Evolutionary conservation across 2,329 filamentous ascomycete genomes (phyloP).

Genomic region (Epichloe coenophiala): DNA sequence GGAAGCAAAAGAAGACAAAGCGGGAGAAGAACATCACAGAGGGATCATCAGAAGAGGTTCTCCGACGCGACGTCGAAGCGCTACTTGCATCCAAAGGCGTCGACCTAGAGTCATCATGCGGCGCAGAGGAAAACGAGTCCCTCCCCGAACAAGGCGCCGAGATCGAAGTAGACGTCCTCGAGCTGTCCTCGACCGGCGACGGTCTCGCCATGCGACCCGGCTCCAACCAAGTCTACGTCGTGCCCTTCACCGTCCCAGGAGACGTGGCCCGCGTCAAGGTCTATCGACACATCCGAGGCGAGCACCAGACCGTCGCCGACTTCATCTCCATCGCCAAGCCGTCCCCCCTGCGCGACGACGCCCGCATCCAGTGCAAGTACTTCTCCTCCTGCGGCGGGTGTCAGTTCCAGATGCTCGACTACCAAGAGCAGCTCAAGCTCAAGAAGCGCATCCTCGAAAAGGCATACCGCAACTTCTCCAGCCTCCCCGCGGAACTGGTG

Average conservation of each 20-base stretch:
- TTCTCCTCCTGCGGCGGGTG: conserved; percentile 82
- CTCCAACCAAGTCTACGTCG: conserved; percentile 58
- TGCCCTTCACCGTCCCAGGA: conserved; percentile 80
- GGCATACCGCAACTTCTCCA: conserved; percentile 83
- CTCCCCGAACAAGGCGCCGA: conserved; percentile 59
- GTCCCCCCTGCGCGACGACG: conserved; percentile 64
- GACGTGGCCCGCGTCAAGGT: conserved; percentile 70
- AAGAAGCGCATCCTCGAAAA: conserved; percentile 83
- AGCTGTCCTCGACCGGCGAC: conserved; percentile 84
- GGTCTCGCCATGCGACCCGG: conserved; percentile 63
- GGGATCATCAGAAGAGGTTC: conserved; percentile 53
- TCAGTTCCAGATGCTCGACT: conserved; percentile 95
- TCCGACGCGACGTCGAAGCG: conserved; percentile 47
- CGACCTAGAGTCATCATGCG: not conserved
- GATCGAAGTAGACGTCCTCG: conserved; percentile 66
- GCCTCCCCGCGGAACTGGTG: conserved; percentile 60
- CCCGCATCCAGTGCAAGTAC: conserved; percentile 68
- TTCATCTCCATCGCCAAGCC: conserved; percentile 65
- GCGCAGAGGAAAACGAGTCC: conserved; percentile 15
- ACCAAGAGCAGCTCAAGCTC: conserved; percentile 69
- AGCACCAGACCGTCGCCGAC: conserved; percentile 65
- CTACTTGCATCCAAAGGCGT: conserved; percentile 32
- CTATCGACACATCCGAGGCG: conserved; percentile 51
- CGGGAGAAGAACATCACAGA: conserved; percentile 46
- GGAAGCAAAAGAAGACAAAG: conserved; percentile 39